Conservation (phyloP, 768 basidiomycete species). For the Suillus brevipes region DNA sequence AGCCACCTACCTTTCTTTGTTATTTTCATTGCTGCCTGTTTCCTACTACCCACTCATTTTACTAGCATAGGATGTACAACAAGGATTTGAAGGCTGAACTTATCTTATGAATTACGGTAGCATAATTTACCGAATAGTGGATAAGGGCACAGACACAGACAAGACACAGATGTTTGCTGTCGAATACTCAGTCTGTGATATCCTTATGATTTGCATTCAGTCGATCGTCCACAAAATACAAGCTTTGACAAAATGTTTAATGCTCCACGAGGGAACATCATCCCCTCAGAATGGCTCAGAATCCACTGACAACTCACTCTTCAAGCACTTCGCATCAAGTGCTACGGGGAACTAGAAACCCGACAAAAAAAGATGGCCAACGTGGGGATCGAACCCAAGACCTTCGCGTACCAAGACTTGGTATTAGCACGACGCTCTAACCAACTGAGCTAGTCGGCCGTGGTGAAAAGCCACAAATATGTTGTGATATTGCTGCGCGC, state of each 20-base stretch:
- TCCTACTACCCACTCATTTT: neutral
- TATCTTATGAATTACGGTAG: neutral
- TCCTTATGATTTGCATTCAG: neutral
- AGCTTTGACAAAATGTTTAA: neutral
- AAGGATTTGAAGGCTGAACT: neutral
- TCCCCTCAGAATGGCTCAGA: neutral
- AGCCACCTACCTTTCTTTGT: neutral
- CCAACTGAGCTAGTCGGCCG: conserved; percentile 91
- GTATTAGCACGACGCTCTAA: conserved; percentile 86
- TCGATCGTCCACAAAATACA: neutral
- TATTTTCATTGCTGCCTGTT: neutral
- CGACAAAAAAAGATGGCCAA: conserved; percentile 49
- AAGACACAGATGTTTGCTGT: neutral
- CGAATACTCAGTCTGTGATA: neutral
- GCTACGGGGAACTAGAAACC: no score
- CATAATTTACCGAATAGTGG: neutral
- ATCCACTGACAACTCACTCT: no score
- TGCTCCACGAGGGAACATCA: neutral
- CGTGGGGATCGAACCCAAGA: conserved; percentile 82
- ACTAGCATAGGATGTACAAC: neutral
- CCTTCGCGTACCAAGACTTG: conserved; percentile 54
- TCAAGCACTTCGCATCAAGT: no score
- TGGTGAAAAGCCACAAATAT: neutral
- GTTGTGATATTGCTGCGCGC: neutral
- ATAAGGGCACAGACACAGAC: neutral